These are phyloP conservation scores for Microsporum audouinii DNA, from an alignment of 2,329 filamentous ascomycete species.

Conservation along the genomic window DNA sequence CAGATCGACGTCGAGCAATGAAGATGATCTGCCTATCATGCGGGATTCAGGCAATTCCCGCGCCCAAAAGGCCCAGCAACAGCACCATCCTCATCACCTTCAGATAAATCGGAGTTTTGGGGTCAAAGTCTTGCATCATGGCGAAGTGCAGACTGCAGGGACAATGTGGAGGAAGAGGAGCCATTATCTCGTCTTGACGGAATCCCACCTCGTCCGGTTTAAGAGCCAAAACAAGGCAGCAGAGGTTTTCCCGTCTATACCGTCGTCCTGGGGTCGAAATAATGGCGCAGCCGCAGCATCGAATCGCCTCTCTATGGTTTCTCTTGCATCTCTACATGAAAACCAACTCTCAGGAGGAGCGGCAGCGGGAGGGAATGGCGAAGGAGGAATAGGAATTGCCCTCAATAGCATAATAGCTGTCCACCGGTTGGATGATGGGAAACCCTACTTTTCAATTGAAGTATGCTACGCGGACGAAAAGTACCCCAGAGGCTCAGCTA, in stretches of 20 bases:
- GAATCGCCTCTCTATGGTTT: conserved; percentile 46
- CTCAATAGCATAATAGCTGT: conserved; percentile 57
- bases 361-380: conserved; percentile 36
- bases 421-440: conserved; percentile 55
- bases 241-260: conserved; percentile 49
- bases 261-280: conserved; percentile 28
- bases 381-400: conserved; percentile 45
- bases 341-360: conserved; percentile 37
- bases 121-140: conserved; percentile 49
- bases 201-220: conserved; percentile 56
- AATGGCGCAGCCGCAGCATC: conserved; percentile 32
- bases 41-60: conserved; percentile 1
- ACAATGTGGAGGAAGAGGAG: conserved; percentile 63
- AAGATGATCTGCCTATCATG: conserved; percentile 29
- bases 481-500: conserved; percentile 44
- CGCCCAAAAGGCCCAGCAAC: background rate
- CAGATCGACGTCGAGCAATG: conserved; percentile 39
- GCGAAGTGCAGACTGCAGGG: conserved; percentile 58
- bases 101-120: conserved; percentile 17
- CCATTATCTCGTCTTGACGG: conserved; percentile 60
- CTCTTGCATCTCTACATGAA: conserved; percentile 51
- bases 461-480: conserved; percentile 58
- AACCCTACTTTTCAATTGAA: conserved; percentile 55
- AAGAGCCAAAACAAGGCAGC: conserved; percentile 55
- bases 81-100: background rate